Evolutionary conservation across 176 grass and related monocot genomes (phyloP).

Genomic region (Aechmea fasciata): DNA sequence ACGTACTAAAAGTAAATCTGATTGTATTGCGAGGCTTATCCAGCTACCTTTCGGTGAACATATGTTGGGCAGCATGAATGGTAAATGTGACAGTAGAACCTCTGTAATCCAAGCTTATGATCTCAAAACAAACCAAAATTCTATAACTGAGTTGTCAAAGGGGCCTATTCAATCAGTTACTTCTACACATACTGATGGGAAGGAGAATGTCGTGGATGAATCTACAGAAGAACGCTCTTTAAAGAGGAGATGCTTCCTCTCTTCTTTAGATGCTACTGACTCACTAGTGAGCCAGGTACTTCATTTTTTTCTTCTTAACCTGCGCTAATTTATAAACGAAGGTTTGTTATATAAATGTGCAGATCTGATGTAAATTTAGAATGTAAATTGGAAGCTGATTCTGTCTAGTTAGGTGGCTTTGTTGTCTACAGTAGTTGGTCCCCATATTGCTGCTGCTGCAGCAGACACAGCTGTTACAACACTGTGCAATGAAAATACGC

Average conservation of each 20-base stretch:
- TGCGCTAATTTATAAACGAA: not conserved
- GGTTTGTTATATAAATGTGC: not conserved
- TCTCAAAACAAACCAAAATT: conserved; percentile 30
- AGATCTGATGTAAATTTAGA: conserved; percentile 3
- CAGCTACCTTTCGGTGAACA: conserved; percentile 93
- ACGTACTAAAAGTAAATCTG: conserved; percentile 79
- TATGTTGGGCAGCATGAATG: conserved; percentile 56
- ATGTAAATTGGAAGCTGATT: conserved; percentile 19
- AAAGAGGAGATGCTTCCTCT: conserved; percentile 50
- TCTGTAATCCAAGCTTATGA: conserved; percentile 30
- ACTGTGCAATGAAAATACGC: conserved; percentile 50
- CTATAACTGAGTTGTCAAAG: conserved; percentile 34
- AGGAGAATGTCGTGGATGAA: conserved; percentile 41
- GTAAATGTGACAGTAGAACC: conserved; percentile 41
- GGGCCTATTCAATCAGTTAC: conserved; percentile 31
- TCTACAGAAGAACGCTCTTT: conserved; percentile 38
- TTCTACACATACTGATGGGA: conserved; percentile 41
- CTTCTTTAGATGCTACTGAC: conserved; percentile 39
- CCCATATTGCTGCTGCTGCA: conserved; percentile 60
- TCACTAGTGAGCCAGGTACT: conserved; percentile 82
- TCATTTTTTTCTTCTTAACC: not conserved
- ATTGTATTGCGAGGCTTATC: conserved; percentile 92
- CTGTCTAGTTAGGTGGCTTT: conserved; percentile 47
- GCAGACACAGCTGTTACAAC: conserved; percentile 57
- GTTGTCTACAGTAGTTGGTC: conserved; percentile 46